Conservation (phyloP, 345 rosid genomes). For the Populus ilicifolia region DNA sequence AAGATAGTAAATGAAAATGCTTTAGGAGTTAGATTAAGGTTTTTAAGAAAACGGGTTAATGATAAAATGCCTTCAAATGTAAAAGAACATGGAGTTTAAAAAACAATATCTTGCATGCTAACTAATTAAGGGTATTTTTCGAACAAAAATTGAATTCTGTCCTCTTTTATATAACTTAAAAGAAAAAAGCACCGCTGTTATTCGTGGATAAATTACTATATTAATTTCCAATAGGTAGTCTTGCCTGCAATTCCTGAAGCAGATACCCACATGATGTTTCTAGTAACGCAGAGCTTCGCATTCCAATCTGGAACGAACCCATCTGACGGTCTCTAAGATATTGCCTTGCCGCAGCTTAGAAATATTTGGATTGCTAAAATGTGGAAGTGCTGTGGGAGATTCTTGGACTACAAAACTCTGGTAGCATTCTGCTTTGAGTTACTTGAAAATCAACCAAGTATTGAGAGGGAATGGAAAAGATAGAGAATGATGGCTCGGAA, state of each 20-base stretch:
- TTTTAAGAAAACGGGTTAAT: too few species aligned
- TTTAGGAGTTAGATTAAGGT: too few species aligned
- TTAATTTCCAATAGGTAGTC: constrained; percentile 19
- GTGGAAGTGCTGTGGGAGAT: constrained; percentile 10
- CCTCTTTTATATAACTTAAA: background rate
- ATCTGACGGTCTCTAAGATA: constrained; percentile 27
- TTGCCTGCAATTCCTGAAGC: constrained; percentile 85
- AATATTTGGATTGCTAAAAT: constrained; percentile 4
- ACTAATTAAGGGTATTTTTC: too few species aligned
- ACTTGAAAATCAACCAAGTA: constrained; percentile 27
- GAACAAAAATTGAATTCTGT: too few species aligned
- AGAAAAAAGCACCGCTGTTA: background rate
- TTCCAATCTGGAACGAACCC: constrained; percentile 65
- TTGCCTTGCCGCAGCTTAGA: background rate
- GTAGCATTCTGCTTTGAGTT: constrained; percentile 23
- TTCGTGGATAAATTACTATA: background rate
- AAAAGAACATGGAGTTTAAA: too few species aligned
- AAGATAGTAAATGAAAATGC: too few species aligned
- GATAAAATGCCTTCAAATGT: too few species aligned
- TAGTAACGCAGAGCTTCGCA: constrained; percentile 52
- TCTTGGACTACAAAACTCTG: constrained; percentile 9
- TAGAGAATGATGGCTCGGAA: constrained; percentile 24
- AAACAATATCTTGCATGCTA: too few species aligned
- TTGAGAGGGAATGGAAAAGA: constrained; percentile 12
- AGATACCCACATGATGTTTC: constrained; percentile 87